phyloP scores from a whole-genome alignment of 2,329 filamentous ascomycete species.

The Penicillium vulpinum region DNA sequence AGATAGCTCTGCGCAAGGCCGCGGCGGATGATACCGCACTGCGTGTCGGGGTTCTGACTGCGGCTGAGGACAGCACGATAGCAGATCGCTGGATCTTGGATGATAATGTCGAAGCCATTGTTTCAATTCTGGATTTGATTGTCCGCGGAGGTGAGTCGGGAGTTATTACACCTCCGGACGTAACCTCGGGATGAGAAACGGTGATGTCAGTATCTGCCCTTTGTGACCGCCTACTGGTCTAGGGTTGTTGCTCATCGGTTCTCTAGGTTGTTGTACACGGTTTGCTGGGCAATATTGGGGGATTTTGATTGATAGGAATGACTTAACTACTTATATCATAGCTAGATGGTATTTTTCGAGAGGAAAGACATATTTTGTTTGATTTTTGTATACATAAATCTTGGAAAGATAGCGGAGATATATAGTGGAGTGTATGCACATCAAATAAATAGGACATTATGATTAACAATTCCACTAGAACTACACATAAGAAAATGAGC shows the following conservation, averaged over 20 bases:
- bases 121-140: neutral
- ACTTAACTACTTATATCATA: no score
- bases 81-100: slow-evolving; percentile 14
- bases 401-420: neutral
- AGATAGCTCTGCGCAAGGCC: slow-evolving; percentile 12
- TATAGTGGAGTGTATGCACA: neutral
- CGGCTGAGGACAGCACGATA: neutral
- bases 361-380: no score
- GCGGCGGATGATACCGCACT: slow-evolving; percentile 3
- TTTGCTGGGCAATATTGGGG: neutral
- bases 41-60: slow-evolving; percentile 8
- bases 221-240: slow-evolving; percentile 17
- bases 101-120: slow-evolving; percentile 17
- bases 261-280: neutral
- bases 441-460: neutral
- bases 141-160: neutral
- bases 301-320: no score
- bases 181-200: neutral
- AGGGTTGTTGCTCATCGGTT: neutral
- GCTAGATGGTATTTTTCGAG: neutral
- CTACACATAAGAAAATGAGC: neutral
- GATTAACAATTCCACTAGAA: neutral
- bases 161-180: neutral
- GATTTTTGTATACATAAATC: no score
- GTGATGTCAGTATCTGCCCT: slow-evolving; percentile 26